Evolutionary conservation across 2,329 filamentous ascomycete species (phyloP), one percentile per base, ranked within the genome.

Genomic region (Fusarium sp.): DNA sequence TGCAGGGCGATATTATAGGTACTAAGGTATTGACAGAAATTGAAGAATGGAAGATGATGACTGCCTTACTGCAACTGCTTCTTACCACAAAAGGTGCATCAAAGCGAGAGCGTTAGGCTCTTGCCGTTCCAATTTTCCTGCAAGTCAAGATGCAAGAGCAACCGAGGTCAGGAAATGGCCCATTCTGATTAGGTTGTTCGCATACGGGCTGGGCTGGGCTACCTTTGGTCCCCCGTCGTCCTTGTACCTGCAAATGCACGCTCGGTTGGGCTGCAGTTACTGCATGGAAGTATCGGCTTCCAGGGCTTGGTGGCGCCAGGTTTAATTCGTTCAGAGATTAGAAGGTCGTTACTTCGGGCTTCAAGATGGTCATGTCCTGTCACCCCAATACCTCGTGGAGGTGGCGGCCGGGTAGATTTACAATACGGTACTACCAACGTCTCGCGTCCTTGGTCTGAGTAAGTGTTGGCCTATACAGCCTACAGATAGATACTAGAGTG

Each of bases 221-320:
- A 45, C 68, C 52, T 72, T 58, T 59, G 42, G 46, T 44, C 44
- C 34, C 15, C 30, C 30, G 30, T 32, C 32, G 60, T 70, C 62
- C 40, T 53, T 42, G 32, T 53, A 16, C 24, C 50, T 53, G 32
- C 24, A 53, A 72, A 71, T 67, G 73, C 66, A 70, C 57, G 51
- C 70, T 74, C 65, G 72, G 67, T 72, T 75, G 72, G 72, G 67
- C 67, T 70, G 67, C 67, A 71, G 43, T 56, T 63, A 49, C 53
- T 73, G 63, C 63, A 73, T 49, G 46, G 27, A 49, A 61, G 68
- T 64, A 63, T 63, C 54, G 69, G 54, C 68, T 63, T 60, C 52
- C 60, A 44, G 45, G 38, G 38, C 51, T 50, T 65, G 56, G 42
- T 61, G 60, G 53, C 51, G 56, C 59, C 42, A 62, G 51, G 58